phyloP scores from a whole-genome alignment of 2,329 filamentous ascomycete genomes.

The Xylaria sp. region DNA sequence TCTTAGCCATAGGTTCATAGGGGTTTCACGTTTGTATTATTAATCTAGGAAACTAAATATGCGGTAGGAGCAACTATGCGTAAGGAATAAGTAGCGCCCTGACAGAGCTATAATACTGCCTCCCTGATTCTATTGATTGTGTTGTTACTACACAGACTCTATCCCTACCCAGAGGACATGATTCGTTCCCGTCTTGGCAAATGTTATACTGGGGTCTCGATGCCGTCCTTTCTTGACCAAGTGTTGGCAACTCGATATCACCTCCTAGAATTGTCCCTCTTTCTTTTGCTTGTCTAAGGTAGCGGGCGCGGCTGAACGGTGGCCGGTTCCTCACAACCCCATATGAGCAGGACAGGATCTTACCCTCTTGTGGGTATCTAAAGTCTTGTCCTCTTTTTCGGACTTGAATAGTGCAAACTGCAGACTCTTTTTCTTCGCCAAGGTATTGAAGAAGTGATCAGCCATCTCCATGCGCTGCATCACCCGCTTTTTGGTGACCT shows the following conservation, averaged over 20 bases:
- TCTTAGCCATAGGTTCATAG: neutral
- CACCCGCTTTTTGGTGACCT: constrained; percentile 2
- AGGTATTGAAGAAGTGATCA: constrained; percentile 1
- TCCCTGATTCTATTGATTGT: neutral
- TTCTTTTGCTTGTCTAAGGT: neutral
- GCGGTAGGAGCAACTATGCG: too few relatives aligned
- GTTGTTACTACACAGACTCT: neutral
- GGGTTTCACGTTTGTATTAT: too few relatives aligned
- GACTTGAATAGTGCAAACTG: constrained; percentile 3
- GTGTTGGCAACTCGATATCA: too few relatives aligned
- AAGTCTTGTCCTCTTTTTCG: neutral
- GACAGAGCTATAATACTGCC: neutral
- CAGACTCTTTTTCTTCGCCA: constrained; percentile 24
- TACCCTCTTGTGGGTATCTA: constrained; percentile 14
- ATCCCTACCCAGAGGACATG: neutral
- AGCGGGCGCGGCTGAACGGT: neutral
- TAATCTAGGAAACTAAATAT: neutral
- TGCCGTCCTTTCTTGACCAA: too few relatives aligned
- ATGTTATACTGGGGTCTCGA: neutral
- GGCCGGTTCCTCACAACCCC: neutral
- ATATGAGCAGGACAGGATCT: constrained; percentile 24
- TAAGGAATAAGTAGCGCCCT: neutral
- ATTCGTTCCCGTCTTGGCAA: neutral
- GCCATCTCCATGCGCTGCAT: constrained; percentile 2
- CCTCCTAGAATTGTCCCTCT: neutral